These are phyloP conservation scores for Neurospora sp. DNA, from an alignment of 495 filamentous ascomycete genomes.

Conservation along the genomic window DNA sequence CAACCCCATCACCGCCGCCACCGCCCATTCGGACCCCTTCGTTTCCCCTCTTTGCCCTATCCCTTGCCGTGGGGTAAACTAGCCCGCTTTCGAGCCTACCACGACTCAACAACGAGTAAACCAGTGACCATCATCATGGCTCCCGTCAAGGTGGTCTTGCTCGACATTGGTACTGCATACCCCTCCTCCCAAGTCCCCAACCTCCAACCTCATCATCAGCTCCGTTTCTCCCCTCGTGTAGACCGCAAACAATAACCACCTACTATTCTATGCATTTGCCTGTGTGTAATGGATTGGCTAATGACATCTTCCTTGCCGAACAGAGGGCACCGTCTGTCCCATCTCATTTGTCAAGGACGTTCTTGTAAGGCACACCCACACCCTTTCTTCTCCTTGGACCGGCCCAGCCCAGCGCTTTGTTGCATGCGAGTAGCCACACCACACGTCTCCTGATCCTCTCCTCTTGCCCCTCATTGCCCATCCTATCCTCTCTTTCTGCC, in stretches of 20 bases:
- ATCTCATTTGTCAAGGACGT: conserved; percentile 65
- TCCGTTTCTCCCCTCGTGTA: not conserved
- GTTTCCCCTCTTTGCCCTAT: not conserved
- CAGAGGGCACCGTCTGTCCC: conserved; percentile 61
- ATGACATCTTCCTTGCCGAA: conserved; percentile 18
- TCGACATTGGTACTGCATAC: conserved; percentile 38
- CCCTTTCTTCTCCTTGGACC: not conserved
- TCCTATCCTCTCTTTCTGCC: not conserved
- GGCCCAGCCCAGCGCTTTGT: not conserved
- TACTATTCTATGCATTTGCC: conserved; percentile 17
- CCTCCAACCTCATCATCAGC: not conserved
- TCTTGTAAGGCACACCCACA: conserved; percentile 40
- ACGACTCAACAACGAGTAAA: not conserved
- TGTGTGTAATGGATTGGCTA: conserved; percentile 21
- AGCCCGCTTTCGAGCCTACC: not conserved
- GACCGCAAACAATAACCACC: not conserved
- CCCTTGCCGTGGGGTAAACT: not conserved
- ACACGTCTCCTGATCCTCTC: not conserved
- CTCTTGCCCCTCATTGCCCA: not conserved
- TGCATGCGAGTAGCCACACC: not conserved
- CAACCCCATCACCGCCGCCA: not conserved
- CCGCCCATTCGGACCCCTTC: not conserved
- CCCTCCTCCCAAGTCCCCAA: not conserved
- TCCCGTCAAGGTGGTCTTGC: conserved; percentile 31
- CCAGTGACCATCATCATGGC: conserved; percentile 13